A percentile compares a stretch with the other conserved stretches of the same genome.
Evolutionary conservation across 2,329 filamentous ascomycete genomes (phyloP).

Genomic region (Trichoderma polysporum): DNA sequence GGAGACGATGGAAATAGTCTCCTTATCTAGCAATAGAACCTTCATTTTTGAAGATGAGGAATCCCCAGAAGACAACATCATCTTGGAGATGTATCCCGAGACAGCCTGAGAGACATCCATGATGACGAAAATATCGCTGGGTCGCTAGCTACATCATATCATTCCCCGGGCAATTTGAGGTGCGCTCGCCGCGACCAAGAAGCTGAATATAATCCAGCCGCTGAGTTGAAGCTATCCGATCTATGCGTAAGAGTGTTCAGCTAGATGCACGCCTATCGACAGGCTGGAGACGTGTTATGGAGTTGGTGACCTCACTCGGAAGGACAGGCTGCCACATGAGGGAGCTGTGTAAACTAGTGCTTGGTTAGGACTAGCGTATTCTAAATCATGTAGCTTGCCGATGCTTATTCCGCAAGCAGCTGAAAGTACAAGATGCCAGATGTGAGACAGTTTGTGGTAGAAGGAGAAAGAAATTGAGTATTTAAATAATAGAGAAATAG

Average conservation of each 20-base stretch:
- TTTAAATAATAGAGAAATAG: background rate
- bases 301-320: conserved; percentile 17
- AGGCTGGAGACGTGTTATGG: conserved; percentile 16
- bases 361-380: background rate
- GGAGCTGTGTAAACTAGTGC: conserved; percentile 3
- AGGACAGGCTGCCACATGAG: conserved; percentile 3
- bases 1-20: conserved; percentile 91
- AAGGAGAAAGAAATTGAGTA: background rate
- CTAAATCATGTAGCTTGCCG: background rate
- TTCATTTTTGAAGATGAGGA: conserved; percentile 90
- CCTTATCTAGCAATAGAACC: conserved; percentile 87
- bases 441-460: background rate
- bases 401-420: background rate
- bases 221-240: background rate
- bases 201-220: background rate
- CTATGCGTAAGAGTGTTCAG: background rate
- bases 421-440: background rate
- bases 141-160: conserved; percentile 14
- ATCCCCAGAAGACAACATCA: conserved; percentile 75
- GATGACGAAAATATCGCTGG: conserved; percentile 29
- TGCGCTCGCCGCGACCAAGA: background rate
- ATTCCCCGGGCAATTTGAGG: background rate
- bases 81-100: conserved; percentile 93
- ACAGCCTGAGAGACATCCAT: conserved; percentile 97
- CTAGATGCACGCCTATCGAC: background rate